These are phyloP conservation scores for Hemisphaericaspora subhashii DNA, from an alignment of 1,139 yeast species.

Conservation along the genomic window DNA sequence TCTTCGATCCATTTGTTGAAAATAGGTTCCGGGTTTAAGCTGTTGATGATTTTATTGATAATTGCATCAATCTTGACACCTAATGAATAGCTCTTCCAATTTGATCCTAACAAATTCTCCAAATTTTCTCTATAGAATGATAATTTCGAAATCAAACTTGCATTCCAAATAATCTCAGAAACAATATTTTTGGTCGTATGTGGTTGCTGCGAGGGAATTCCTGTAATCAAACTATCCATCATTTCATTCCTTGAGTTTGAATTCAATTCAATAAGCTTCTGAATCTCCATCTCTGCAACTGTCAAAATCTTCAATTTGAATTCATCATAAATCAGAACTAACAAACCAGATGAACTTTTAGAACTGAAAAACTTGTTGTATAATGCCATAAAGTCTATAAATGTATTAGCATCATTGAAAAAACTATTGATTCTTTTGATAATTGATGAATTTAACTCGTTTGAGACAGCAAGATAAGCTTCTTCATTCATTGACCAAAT, in stretches of 20 bases:
- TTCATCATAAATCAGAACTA: conserved; percentile 36
- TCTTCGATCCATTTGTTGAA: conserved; percentile 51
- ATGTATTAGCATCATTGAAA: conserved; percentile 27
- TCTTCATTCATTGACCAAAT: conserved; percentile 34
- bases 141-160: conserved; percentile 23
- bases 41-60: conserved; percentile 42
- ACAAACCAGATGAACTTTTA: conserved; percentile 18
- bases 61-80: conserved; percentile 65
- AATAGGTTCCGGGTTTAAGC: conserved; percentile 42
- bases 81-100: conserved; percentile 74
- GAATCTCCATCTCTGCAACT: conserved; percentile 31
- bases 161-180: conserved; percentile 20
- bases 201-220: too few relatives aligned
- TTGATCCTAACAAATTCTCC: conserved; percentile 53
- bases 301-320: conserved; percentile 34
- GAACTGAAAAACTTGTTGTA: conserved; percentile 22
- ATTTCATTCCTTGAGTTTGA: conserved; percentile 1
- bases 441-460: conserved; percentile 23
- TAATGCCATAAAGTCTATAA: conserved; percentile 33
- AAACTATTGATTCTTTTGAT: conserved; percentile 24
- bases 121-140: conserved; percentile 23
- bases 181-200: neutral
- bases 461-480: conserved; percentile 25
- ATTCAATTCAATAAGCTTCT: conserved; percentile 14
- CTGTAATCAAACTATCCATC: neutral